Evolutionary conservation across 2,329 filamentous ascomycete species (phyloP), one percentile per base, ranked within the genome.

Genomic region (Talaromyces islandicus): DNA sequence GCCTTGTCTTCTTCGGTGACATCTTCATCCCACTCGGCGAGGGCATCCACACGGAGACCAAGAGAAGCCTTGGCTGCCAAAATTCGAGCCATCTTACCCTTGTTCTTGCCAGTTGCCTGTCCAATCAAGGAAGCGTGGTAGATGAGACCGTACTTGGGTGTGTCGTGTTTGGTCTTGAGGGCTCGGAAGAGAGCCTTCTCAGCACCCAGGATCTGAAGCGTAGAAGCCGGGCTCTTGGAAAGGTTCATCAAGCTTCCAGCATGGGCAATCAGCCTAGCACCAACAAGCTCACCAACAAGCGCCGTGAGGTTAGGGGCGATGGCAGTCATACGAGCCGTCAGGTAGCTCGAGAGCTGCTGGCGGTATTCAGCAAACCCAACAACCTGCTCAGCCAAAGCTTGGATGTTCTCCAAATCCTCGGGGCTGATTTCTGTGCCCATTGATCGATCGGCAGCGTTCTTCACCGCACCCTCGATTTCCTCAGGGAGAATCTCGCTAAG

Each of bases 111-210:
- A 21, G 91, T 96, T 30, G 94, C 94, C 80, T 99, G 94, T 51
- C 94, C 95, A 66, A 99, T 95, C 52, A 99, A 85, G 29, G 91
- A 94, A 54, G 90, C 89, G 77, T 96, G 90, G 80, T 94, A 95
- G 74, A 95, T 91, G 65, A 96, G 84, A 84, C 94, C 94, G 71
- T 97, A 99, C 79, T 97, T 99, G 73, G 94, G 94, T 43, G 94
- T 99, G 73, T 97, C 92, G 77, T 97, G 93, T 84, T 99, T 97
- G 55, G 94, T 99, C 86, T 99, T 99, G 65, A 99, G 83, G 21
- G 94, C 94, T 71, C 94, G 88, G 88, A 99, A 99, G 51, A 99
- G 86, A 7, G 94, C 94, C 84, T 99, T 99, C 81, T 99, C 94
- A 62, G 94, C 94, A 81, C 94, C 94, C 60, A 97, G 87, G 71